Conservation (phyloP, 805 yeast species). For the Candida arabinofermentans region DNA sequence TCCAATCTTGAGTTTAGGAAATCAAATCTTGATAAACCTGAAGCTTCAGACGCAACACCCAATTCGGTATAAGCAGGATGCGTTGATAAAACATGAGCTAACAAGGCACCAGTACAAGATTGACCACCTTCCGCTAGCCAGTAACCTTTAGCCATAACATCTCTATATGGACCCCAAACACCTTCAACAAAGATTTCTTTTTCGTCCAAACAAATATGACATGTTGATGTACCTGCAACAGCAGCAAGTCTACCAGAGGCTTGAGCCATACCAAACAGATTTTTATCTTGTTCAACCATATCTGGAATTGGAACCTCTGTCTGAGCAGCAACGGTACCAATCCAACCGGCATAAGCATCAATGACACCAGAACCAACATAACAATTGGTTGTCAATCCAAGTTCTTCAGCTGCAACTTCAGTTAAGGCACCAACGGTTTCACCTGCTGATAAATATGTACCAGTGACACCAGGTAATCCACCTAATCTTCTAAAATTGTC, state of each 20-base stretch:
- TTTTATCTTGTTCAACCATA: conserved; percentile 46
- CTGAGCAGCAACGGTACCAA: conserved; percentile 94
- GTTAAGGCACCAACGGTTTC: conserved; percentile 77
- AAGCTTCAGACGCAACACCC: conserved; percentile 59
- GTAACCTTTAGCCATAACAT: conserved; percentile 80
- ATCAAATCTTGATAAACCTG: conserved; percentile 75
- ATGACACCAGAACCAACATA: conserved; percentile 94
- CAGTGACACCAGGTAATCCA: conserved; percentile 72
- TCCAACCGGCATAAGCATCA: conserved; percentile 98
- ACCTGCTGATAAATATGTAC: conserved; percentile 81
- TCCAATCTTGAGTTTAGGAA: conserved; percentile 75
- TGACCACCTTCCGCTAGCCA: conserved; percentile 99
- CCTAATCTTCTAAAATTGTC: conserved; percentile 79
- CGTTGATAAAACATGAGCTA: conserved; percentile 80
- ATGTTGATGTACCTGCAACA: conserved; percentile 97
- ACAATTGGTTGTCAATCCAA: conserved; percentile 77
- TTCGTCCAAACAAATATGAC: conserved; percentile 84
- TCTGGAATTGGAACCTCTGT: conserved; percentile 55
- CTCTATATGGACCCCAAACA: conserved; percentile 98
- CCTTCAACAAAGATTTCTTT: conserved; percentile 90
- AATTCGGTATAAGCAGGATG: conserved; percentile 87
- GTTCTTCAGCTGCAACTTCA: conserved; percentile 64
- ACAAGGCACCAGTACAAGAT: conserved; percentile 90
- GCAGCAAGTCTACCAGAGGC: conserved; percentile 90
- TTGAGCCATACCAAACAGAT: conserved; percentile 44